phyloP scores from a whole-genome alignment of 306 rosid species.

The Betula pendula region DNA sequence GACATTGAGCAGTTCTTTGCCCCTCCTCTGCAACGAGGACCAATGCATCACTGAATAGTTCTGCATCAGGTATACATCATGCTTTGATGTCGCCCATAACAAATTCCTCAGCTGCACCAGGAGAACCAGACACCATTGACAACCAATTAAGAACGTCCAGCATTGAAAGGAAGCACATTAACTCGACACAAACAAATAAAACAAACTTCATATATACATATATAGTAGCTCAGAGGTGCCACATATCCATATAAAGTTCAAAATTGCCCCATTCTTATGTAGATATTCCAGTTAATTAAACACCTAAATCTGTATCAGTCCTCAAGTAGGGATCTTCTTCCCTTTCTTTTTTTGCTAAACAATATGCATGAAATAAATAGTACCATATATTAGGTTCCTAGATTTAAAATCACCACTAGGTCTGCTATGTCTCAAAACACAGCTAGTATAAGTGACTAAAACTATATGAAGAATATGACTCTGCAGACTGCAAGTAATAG shows the following conservation, averaged over 20 bases:
- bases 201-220: neutral
- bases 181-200: neutral
- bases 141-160: constrained; percentile 28
- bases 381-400: too few species aligned
- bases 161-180: neutral
- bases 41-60: constrained; percentile 92
- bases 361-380: too few species aligned
- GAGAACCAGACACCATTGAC: constrained; percentile 23
- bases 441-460: neutral
- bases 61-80: constrained; percentile 92
- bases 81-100: constrained; percentile 94
- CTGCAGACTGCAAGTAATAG: neutral
- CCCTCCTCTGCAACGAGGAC: constrained; percentile 67
- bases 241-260: neutral
- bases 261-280: neutral
- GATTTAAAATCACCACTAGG: too few species aligned
- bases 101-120: constrained; percentile 77
- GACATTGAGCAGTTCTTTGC: constrained; percentile 78
- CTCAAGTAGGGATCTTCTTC: neutral
- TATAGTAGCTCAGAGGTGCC: neutral
- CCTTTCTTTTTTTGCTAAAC: neutral
- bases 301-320: neutral
- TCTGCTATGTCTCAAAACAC: neutral
- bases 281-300: neutral
- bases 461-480: neutral